Evolutionary conservation across 179 eudicot genomes (phyloP), one percentile per base, ranked within the genome.

Genomic region (Pouteria campechiana): DNA sequence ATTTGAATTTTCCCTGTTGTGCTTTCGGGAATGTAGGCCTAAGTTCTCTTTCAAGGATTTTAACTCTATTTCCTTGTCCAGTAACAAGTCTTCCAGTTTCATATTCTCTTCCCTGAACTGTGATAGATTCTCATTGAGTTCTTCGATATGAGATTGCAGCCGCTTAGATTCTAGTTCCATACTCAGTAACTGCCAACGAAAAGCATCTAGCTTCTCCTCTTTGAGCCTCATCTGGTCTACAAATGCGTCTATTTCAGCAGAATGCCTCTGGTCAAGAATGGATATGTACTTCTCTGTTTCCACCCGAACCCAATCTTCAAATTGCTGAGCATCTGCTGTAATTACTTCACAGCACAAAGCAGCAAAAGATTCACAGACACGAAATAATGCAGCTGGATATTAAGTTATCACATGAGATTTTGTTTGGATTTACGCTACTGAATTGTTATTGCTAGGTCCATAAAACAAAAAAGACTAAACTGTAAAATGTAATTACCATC

Each of bases 181-280:
- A 61, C 83, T 75, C 16, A 78, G 19, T 38, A 65, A 48, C 57
- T 72, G 72, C 96, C 94, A 79, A 6, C 67, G 78, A 11, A 57
- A 75, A 33, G 72, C 78, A 74, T 82, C 88, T 60, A 90, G 44
- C 47, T 75, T 89, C 41, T 90, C 93, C 16, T 86, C 90, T 48
- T 74, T 85, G 33, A 76, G 58, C 37, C 76, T 69, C 63, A 90
- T 48, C 51, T 81, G 80, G 52, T 82, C 92, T 4, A 78, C 65
- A 45, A 90, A 79, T 7, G 87, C 89, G 36, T 79, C 79, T 40
- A 90, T 45, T 48, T 86, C 96, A 8, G 61, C 53, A 25, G 63
- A 78, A 65, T 79, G 98, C 43, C 68, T 58, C 41, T 86, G 72
- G 51, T 85, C 78, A 40, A 76, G 43, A 31, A 67, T 58, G 42